These are phyloP conservation scores for Neurospora sp. DNA, from an alignment of 495 filamentous ascomycete genomes.

Conservation along the genomic window DNA sequence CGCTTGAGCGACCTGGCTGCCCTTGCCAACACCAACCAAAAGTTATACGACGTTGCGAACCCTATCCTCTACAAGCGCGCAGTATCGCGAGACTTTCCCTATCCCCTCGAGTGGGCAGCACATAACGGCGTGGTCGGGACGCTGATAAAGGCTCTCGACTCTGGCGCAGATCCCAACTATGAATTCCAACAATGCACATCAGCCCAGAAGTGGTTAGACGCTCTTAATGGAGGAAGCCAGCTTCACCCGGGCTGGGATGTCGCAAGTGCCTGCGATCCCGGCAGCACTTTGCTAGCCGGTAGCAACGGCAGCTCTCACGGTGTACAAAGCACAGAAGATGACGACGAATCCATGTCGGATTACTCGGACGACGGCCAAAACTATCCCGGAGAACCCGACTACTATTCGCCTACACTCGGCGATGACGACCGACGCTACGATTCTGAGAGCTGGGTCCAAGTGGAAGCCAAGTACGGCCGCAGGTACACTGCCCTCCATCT, in stretches of 20 bases:
- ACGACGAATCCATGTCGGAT: slow-evolving; percentile 7
- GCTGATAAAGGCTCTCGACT: slow-evolving; percentile 13
- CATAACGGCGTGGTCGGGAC: slow-evolving; percentile 14
- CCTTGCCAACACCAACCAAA: slow-evolving; percentile 12
- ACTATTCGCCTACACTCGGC: background rate
- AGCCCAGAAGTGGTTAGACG: slow-evolving; percentile 10
- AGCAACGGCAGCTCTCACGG: slow-evolving; percentile 1
- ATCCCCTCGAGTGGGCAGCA: slow-evolving; percentile 21
- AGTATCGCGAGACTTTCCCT: slow-evolving; percentile 6
- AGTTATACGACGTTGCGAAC: slow-evolving; percentile 13
- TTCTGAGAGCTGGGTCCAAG: background rate
- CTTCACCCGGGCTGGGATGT: slow-evolving; percentile 1
- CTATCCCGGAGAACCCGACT: background rate
- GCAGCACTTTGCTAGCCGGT: background rate
- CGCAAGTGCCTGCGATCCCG: background rate
- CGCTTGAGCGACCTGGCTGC: slow-evolving; percentile 14
- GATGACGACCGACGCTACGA: background rate
- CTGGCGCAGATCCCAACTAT: slow-evolving; percentile 17
- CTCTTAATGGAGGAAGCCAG: background rate
- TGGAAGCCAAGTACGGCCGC: background rate
- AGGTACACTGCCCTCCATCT: slow-evolving; percentile 26
- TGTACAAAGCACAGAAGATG: background rate
- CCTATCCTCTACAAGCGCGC: slow-evolving; percentile 18
- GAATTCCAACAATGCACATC: slow-evolving; percentile 12
- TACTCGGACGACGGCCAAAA: background rate